Base-by-base conservation (phyloP, 176 grass and related monocot genomes). In the Echinochloa phyllopogon region DNA sequence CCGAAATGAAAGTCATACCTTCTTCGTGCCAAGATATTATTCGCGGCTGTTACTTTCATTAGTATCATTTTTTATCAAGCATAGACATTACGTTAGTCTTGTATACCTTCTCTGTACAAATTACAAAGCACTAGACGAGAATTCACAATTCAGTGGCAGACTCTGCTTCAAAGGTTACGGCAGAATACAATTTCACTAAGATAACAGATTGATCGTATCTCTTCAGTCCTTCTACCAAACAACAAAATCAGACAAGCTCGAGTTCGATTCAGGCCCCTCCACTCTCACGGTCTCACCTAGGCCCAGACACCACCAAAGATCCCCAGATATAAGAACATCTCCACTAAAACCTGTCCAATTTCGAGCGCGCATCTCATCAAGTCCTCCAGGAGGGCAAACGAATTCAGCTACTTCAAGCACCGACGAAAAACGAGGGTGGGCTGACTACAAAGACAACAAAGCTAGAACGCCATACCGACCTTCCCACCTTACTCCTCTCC, bases 401-500 rank as follows among this genome's bases (percentile, higher is more conserved):
- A 36, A 81, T 44, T 29, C 44, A 65, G 47, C 9, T 57, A 77
- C 18, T 2, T 4, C 21, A 21, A 13, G 12, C 12, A 16, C 6
- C 6, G 0, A 23, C 0, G 6, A n/a, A 4, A 8, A 25, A 25
- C 14, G 2, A 37, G 8, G 9, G 73, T n/a, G 10, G 20, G 51
- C 50, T 58, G 11, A 9, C 51, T 41, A 58, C 36, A 5, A 43
- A 74, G 16, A 37, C 71, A 74, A 38, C 3, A 39, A 4, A 21
- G 9, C 50, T n/a, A 56, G 49, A 11, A 18, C 5, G n/a, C 18
- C 79, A 33, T 56, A 71, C 79, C 79, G 20, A 70, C 50, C 79
- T 82, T 44, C 17, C 17, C 79, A 81, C 77, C 77, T 74, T 17
- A 17, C 17, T 66, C 41, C 29, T 57, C 76, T 75, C 82, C 69